Evolutionary conservation across 2,329 filamentous ascomycete species (phyloP).

Genomic region (Geoglossum cookeanum): DNA sequence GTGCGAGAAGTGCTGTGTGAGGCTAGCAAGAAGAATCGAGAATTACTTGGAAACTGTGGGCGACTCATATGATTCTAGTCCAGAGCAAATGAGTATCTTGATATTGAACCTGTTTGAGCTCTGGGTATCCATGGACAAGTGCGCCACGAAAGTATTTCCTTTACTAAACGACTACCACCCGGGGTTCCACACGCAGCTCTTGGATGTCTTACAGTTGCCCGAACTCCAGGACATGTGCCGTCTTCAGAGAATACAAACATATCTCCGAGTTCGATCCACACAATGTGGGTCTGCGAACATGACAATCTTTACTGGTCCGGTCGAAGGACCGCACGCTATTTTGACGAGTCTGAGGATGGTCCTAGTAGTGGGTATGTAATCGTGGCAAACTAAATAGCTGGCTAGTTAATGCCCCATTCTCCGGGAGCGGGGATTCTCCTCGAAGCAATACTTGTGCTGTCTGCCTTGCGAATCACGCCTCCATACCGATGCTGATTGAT

Average conservation of each 20-base stretch:
- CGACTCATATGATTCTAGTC: neutral
- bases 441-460: too few relatives aligned
- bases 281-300: conserved; percentile 10
- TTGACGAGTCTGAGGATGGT: conserved; percentile 15
- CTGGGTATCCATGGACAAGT: conserved; percentile 22
- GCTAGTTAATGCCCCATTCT: too few relatives aligned
- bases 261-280: conserved; percentile 25
- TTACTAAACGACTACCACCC: conserved; percentile 34
- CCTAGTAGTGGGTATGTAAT: too few relatives aligned
- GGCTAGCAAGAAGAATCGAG: neutral
- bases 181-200: conserved; percentile 26
- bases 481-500: too few relatives aligned
- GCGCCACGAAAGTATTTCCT: conserved; percentile 24
- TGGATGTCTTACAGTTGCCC: conserved; percentile 37
- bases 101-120: neutral
- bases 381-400: too few relatives aligned
- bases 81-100: conserved; percentile 3
- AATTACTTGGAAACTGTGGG: neutral
- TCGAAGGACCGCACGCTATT: conserved; percentile 24
- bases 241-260: conserved; percentile 29
- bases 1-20: neutral
- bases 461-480: too few relatives aligned
- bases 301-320: conserved; percentile 30
- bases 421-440: too few relatives aligned
- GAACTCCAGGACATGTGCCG: conserved; percentile 28